phyloP scores from a whole-genome alignment of 768 basidiomycete species.

The button mushroom (Agaricus bisporus) region DNA sequence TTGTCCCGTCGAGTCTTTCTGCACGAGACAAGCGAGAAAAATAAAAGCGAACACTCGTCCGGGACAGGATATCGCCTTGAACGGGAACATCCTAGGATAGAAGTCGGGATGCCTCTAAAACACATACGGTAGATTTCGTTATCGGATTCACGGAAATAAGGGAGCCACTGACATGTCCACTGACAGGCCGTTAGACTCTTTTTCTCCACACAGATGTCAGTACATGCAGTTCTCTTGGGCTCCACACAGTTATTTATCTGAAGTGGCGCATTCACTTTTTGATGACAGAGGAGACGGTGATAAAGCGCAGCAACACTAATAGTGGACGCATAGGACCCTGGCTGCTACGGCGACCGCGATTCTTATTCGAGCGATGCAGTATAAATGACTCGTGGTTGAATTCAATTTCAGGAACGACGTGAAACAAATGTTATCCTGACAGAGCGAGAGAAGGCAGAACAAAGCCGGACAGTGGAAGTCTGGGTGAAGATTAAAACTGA shows the following conservation, averaged over 20 bases:
- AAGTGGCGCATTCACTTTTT: no score
- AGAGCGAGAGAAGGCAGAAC: neutral
- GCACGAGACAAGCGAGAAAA: no score
- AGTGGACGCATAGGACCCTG: neutral
- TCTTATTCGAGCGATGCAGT: neutral
- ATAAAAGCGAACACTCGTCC: no score
- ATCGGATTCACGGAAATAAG: neutral
- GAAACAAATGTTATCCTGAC: neutral
- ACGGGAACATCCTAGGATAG: no score
- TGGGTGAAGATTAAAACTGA: neutral
- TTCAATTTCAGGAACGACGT: conserved; percentile 3
- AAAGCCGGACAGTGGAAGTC: neutral
- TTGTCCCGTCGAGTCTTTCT: no score
- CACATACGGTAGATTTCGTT: neutral
- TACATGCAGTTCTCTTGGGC: neutral
- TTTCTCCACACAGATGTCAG: neutral
- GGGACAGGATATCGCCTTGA: no score
- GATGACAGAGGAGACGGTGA: neutral
- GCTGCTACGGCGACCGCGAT: neutral
- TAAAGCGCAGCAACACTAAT: neutral
- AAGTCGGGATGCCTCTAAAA: no score
- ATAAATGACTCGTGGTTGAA: neutral
- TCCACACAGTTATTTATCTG: no score
- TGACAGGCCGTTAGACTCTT: neutral
- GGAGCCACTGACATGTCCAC: neutral